Conservation (phyloP, 257 asterid genomes). For the Mitragyna speciosa region DNA sequence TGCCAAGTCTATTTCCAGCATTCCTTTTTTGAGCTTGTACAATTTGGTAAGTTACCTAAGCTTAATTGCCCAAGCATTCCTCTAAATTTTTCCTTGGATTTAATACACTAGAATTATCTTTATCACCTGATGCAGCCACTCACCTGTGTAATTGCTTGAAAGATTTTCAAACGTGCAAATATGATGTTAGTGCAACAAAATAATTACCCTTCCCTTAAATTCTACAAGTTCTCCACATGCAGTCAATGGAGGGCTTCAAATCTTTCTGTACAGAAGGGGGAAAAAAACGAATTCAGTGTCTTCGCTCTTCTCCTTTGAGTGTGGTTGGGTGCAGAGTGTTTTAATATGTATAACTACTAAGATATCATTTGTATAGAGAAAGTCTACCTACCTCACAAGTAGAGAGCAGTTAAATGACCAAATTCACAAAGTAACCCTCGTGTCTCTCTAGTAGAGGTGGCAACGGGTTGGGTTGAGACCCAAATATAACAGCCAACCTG, state of each 20-base stretch:
- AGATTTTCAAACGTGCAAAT: constrained; percentile 5
- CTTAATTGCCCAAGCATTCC: constrained; percentile 85
- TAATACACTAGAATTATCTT: constrained; percentile 45
- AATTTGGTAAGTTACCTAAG: constrained; percentile 59
- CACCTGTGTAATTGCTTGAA: constrained; percentile 42
- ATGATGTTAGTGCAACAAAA: constrained; percentile 16
- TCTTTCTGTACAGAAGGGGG: constrained; percentile 55
- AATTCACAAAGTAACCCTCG: constrained; percentile 70
- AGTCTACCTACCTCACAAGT: constrained; percentile 68
- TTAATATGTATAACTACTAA: not conserved
- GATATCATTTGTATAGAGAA: not conserved
- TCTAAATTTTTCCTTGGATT: constrained; percentile 79
- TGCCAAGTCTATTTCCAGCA: not conserved
- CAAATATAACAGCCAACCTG: too few relatives aligned
- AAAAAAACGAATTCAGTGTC: not conserved
- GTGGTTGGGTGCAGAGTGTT: not conserved
- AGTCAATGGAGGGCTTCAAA: constrained; percentile 71
- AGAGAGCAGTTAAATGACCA: constrained; percentile 69
- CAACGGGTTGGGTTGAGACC: too few relatives aligned
- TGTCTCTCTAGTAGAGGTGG: too few relatives aligned
- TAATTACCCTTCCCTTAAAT: constrained; percentile 63
- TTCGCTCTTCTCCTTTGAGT: not conserved
- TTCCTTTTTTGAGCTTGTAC: not conserved
- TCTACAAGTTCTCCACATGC: constrained; percentile 83
- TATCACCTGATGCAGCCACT: constrained; percentile 40